These are phyloP conservation scores for Podila minutissima DNA, from an alignment of 192 early-diverging fungal species.

Conservation along the genomic window DNA sequence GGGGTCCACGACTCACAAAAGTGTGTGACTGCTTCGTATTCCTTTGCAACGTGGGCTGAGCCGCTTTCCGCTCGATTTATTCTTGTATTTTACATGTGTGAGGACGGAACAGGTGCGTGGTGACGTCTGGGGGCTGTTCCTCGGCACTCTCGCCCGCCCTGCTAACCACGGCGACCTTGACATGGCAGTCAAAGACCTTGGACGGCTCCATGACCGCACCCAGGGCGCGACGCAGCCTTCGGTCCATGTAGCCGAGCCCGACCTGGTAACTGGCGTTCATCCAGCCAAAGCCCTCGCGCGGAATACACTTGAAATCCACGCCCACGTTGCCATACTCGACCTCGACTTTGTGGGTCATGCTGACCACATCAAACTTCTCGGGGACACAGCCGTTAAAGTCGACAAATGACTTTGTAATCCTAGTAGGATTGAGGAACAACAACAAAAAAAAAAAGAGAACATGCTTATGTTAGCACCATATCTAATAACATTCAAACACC, in stretches of 20 bases:
- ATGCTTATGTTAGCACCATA: too few relatives aligned
- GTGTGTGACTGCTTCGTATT: too few relatives aligned
- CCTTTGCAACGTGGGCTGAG: too few relatives aligned
- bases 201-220: slow-evolving; percentile 58
- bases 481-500: too few relatives aligned
- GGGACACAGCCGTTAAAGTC: slow-evolving; percentile 97
- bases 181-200: slow-evolving; percentile 20
- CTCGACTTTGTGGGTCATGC: slow-evolving; percentile 87
- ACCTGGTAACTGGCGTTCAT: slow-evolving; percentile 96
- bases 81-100: background rate
- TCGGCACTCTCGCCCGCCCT: background rate
- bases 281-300: slow-evolving; percentile 98
- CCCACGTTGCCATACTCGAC: slow-evolving; percentile 99
- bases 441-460: background rate
- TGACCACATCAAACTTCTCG: slow-evolving; percentile 97
- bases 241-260: slow-evolving; percentile 79
- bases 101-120: slow-evolving; percentile 28
- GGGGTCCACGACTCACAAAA: too few relatives aligned
- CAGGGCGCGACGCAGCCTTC: slow-evolving; percentile 78
- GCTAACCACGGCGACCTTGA: background rate
- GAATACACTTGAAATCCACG: slow-evolving; percentile 92
- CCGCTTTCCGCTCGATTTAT: too few relatives aligned
- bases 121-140: slow-evolving; percentile 30
- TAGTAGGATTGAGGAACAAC: slow-evolving; percentile 6
- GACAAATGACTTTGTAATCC: slow-evolving; percentile 93